Percentiles rank a stretch among this genome's conserved stretches.
Conservation (phyloP, 2,329 filamentous ascomycete genomes). For the Trichoderma aggressivum region DNA sequence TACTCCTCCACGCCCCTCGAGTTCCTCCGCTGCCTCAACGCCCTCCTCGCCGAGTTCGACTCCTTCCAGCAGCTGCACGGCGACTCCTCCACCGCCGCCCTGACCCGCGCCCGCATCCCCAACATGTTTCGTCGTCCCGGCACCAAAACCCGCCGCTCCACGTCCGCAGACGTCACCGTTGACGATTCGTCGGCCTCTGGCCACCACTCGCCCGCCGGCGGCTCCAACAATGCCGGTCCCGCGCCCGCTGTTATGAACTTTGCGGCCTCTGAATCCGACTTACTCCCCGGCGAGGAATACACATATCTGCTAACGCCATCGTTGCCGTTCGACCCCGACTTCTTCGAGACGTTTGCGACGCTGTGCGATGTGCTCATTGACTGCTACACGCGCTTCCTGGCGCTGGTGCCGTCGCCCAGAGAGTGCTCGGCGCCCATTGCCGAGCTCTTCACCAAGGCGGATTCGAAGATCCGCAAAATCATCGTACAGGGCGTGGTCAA, state of each 20-base stretch:
- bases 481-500: conserved; percentile 82
- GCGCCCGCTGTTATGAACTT: conserved; percentile 51
- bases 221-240: conserved; percentile 25
- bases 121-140: conserved; percentile 74
- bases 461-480: conserved; percentile 80
- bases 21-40: conserved; percentile 82
- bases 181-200: conserved; percentile 24
- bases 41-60: conserved; percentile 86
- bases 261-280: conserved; percentile 59
- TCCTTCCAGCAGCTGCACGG: conserved; percentile 85
- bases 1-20: conserved; percentile 76
- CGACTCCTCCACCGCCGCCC: conserved; percentile 62
- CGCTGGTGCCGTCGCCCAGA: conserved; percentile 70
- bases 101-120: conserved; percentile 75
- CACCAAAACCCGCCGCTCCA: conserved; percentile 55
- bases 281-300: conserved; percentile 82
- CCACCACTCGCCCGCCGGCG: neutral
- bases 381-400: conserved; percentile 76
- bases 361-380: conserved; percentile 94
- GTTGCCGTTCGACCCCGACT: conserved; percentile 93
- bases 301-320: conserved; percentile 84
- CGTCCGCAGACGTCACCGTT: conserved; percentile 42
- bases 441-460: conserved; percentile 87
- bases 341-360: conserved; percentile 93
- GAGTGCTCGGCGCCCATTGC: conserved; percentile 68